Evolutionary conservation across 1,139 yeast species (phyloP).

Genomic region (Pichia sp.): DNA sequence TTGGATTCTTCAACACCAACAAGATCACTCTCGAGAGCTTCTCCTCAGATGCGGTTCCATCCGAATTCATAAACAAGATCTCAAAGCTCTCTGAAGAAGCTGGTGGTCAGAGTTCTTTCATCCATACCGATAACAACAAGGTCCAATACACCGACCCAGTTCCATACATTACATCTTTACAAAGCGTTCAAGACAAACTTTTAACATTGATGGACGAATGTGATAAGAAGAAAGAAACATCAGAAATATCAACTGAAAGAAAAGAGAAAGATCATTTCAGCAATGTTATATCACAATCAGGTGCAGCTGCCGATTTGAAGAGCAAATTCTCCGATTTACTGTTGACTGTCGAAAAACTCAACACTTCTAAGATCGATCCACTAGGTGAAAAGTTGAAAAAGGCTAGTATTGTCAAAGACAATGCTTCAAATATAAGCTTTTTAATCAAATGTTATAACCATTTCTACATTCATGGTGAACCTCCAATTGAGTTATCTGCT

Average conservation of each 20-base stretch:
- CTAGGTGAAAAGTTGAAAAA: conserved; percentile 72
- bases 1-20: conserved; percentile 8
- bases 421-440: conserved; percentile 71
- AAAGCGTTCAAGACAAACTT: conserved; percentile 74
- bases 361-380: conserved; percentile 63
- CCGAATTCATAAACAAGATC: conserved; percentile 77
- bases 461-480: conserved; percentile 56
- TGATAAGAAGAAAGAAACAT: conserved; percentile 42
- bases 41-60: conserved; percentile 6
- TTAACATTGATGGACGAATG: conserved; percentile 59
- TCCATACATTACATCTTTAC: conserved; percentile 93
- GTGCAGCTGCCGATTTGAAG: conserved; percentile 36
- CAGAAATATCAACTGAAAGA: conserved; percentile 57
- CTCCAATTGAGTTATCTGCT: conserved; percentile 59
- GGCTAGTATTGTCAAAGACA: conserved; percentile 74
- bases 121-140: conserved; percentile 10
- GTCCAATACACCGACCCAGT: conserved; percentile 71
- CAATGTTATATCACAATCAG: conserved; percentile 58
- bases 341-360: conserved; percentile 53
- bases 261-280: conserved; percentile 67
- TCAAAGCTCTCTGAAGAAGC: conserved; percentile 47
- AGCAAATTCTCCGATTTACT: conserved; percentile 58
- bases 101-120: conserved; percentile 3
- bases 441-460: conserved; percentile 77
- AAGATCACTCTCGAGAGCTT: conserved; percentile 13